Evolutionary conservation across 1,139 yeast species (phyloP), one percentile per base, ranked within the genome.

Genomic region (Yamadazyma triangularis): DNA sequence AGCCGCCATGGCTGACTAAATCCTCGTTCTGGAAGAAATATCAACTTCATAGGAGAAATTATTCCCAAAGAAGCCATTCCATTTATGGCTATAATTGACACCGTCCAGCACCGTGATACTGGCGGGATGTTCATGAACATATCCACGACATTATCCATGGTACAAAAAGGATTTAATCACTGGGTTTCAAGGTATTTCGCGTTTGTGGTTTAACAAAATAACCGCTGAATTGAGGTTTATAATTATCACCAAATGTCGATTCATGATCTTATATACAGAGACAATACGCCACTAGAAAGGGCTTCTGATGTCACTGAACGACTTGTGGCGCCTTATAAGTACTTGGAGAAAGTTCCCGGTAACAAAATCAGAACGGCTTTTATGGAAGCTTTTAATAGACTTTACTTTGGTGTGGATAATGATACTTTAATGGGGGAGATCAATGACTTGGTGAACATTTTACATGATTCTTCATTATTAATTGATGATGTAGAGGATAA

Each of bases 401-500:
- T 53, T 15, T 60, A 52, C 38, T 62, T 54, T 38, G 44, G 48
- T 12, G 56, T 61, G 22, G 42, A 43, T 9, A 43, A 43, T 6
- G 42, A 36, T 6, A 33, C 35, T 14, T 30, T 53, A 19, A 39
- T 58, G 10, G 31, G 35, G 3, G 42, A 34, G 13, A 53, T 58
- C 23, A 50, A 52, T 27, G 50, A 48, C 15, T 40, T 58, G 7
- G 51, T 58, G 11, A 51, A 58, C 8, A 48, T 54, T 9, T 48
- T 58, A 22, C 64, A 58, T 29, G 56, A 56, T 25, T 46, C 58
- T 23, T 56, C 62, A 5, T 47, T 58, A 29, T 38, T 58, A 10
- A 76, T 88, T 19, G 96, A 88, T 53, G 96, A 88, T 49, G 84
- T 88, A 19, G 97, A 88, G 50, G 97, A 88, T 51, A 65, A 60